Evolutionary conservation across 2,329 filamentous ascomycete species (phyloP), one percentile per base, ranked within the genome.

Genomic region (Phaeoacremonium minimum): DNA sequence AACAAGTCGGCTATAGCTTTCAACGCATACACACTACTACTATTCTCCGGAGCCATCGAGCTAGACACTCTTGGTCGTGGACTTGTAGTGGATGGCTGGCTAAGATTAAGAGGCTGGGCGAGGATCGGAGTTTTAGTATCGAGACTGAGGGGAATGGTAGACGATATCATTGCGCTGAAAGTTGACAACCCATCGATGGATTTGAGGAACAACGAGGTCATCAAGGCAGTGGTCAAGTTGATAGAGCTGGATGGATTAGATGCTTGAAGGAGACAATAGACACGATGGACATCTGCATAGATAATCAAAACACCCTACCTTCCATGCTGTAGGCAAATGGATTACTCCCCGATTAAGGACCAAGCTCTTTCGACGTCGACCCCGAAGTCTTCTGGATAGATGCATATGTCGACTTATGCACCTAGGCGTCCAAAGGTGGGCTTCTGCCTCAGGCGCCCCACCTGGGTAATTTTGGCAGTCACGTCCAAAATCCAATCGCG

Each of bases 221-320:
- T 97, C 41, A 77, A 73, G 51, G 64, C 87, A 44, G 90, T 95
- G 36, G 78, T 80, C 47, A 82, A 77, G 61, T 69, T 97, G 61
- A 84, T 97, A 50, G 87, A 95, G 62, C 73, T 94, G 51, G 89
- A 97, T 66, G 93, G 93, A 2, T 62, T 94, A 63, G 88, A 95
- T 69, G 72, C 72, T 40, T 80, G 22, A 26, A n/a, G n/a, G n/a
- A n/a, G n/a, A n/a, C n/a, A n/a, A n/a, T n/a, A n/a, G n/a, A n/a
- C n/a, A n/a, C n/a, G n/a, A n/a, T n/a, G n/a, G n/a, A n/a, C n/a
- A n/a, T n/a, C n/a, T n/a, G n/a, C n/a, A n/a, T n/a, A n/a, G n/a
- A n/a, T n/a, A n/a, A n/a, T n/a, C n/a, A n/a, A n/a, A n/a, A n/a
- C n/a, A n/a, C n/a, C n/a, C n/a, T n/a, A n/a, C n/a, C n/a, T n/a